Evolutionary conservation across 352 stramenopile species (phyloP).

Genomic region (Globisporangium solare): DNA sequence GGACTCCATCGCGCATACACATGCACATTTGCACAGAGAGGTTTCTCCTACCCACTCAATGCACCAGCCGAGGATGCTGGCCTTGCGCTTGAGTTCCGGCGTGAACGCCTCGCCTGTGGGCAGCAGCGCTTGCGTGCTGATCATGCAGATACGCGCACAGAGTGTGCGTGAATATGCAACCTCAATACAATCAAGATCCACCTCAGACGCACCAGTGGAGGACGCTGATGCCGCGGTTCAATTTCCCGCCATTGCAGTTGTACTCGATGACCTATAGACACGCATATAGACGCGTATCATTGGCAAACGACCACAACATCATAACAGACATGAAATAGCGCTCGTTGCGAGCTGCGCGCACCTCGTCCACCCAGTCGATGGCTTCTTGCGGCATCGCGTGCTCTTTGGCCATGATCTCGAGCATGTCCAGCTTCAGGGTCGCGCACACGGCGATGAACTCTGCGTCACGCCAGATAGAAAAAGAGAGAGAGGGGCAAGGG

Average conservation of each 20-base stretch:
- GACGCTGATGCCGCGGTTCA: conserved; percentile 97
- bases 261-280: conserved; percentile 85
- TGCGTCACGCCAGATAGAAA: conserved; percentile 13
- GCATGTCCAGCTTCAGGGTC: conserved; percentile 73
- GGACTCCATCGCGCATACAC: neutral
- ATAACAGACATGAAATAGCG: too few species aligned
- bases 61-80: conserved; percentile 96
- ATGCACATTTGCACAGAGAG: neutral
- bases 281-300: neutral
- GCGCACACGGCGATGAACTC: conserved; percentile 76
- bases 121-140: conserved; percentile 55
- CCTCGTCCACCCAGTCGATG: conserved; percentile 69
- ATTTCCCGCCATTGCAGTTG: conserved; percentile 97
- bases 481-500: too few species aligned
- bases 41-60: conserved; percentile 93
- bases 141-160: neutral
- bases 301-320: too few species aligned
- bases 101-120: conserved; percentile 39
- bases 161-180: neutral
- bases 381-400: conserved; percentile 75
- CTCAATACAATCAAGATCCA: too few species aligned
- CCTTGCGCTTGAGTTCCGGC: conserved; percentile 70
- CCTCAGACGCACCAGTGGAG: conserved; percentile 64
- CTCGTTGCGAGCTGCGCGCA: conserved; percentile 2
- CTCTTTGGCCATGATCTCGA: conserved; percentile 57